Evolutionary conservation across 2,329 filamentous ascomycete genomes (phyloP), one percentile per base, ranked within the genome.

Genomic region (Claviceps sp.): DNA sequence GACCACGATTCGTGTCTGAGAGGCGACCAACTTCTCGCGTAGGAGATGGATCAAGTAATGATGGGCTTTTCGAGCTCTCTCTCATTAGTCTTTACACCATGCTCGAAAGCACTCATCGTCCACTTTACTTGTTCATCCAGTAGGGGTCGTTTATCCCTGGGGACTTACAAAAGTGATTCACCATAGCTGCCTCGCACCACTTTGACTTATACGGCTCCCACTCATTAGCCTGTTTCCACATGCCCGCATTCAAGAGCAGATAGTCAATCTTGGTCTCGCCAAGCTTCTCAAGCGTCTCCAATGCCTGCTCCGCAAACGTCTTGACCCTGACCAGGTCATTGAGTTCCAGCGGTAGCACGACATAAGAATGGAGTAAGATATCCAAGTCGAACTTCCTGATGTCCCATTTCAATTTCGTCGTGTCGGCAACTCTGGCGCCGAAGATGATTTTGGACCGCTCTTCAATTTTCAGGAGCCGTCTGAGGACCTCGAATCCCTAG

Each of bases 401-500:
- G 1, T 72, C 73, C 3, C 24, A 24, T 24, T 24, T 66, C 63
- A 40, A 24, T 6, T 70, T 64, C 0, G 74, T 67, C 7, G 58
- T 60, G 22, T 65, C 55, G 0, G 65, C 65, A 59, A 76, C 71
- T n/a, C 75, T 66, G 3, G 71, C 75, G 9, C 74, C 75, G 11
- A 78, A 65, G 46, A 78, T 71, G 57, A 77, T 62, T 14, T 61
- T 69, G 61, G 76, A 75, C 0, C 74, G 66, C 56, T 69, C 0
- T 65, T 53, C 48, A 72, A 66, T 24, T 14, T 63, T 57, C 7
- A 77, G 68, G 26, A 78, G 69, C 57, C 77, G 73, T 57, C 74
- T 75, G 51, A 77, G 64, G n/a, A 69, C 67, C 57, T 78, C 74
- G 50, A 78, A 73, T 13, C 75, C 75, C 75, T 78, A 44, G 22